phyloP scores from a whole-genome alignment of 495 filamentous ascomycete species.

The Cetradonia linearis region DNA sequence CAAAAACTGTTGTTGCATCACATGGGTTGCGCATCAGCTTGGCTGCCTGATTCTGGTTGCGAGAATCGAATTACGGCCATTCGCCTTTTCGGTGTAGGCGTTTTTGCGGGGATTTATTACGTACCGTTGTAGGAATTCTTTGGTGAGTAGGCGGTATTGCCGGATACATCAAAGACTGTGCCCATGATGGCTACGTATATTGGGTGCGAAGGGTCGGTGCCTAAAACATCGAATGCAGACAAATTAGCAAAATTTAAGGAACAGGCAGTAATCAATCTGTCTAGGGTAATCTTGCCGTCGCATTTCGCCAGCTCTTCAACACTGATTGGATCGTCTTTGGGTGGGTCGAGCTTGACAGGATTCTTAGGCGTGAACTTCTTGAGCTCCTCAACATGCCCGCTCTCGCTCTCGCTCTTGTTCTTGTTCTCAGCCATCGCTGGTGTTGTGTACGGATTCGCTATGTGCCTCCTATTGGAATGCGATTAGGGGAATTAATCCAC shows the following conservation, averaged over 20 bases:
- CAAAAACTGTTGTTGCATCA: conserved; percentile 56
- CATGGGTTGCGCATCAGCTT: conserved; percentile 20
- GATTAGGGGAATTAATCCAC: background rate
- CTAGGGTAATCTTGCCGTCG: conserved; percentile 51
- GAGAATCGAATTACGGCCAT: background rate
- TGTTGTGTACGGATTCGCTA: background rate
- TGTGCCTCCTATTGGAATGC: background rate
- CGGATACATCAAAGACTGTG: conserved; percentile 84
- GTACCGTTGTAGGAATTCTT: conserved; percentile 75
- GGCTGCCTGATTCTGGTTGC: background rate
- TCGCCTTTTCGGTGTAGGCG: background rate
- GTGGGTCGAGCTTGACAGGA: conserved; percentile 70
- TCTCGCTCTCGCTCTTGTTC: conserved; percentile 2
- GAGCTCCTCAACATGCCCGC: conserved; percentile 30
- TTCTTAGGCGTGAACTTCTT: conserved; percentile 78
- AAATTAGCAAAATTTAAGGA: conserved; percentile 5
- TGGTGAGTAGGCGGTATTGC: conserved; percentile 76
- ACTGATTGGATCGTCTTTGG: conserved; percentile 78
- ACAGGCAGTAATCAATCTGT: background rate
- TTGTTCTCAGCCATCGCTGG: conserved; percentile 2
- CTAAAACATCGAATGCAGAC: conserved; percentile 28
- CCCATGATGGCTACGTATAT: conserved; percentile 95
- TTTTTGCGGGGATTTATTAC: conserved; percentile 15
- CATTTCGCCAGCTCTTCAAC: conserved; percentile 65
- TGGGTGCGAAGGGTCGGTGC: conserved; percentile 53